These are phyloP conservation scores for Backusella circina DNA, from an alignment of 192 early-diverging fungal species.

Conservation along the genomic window DNA sequence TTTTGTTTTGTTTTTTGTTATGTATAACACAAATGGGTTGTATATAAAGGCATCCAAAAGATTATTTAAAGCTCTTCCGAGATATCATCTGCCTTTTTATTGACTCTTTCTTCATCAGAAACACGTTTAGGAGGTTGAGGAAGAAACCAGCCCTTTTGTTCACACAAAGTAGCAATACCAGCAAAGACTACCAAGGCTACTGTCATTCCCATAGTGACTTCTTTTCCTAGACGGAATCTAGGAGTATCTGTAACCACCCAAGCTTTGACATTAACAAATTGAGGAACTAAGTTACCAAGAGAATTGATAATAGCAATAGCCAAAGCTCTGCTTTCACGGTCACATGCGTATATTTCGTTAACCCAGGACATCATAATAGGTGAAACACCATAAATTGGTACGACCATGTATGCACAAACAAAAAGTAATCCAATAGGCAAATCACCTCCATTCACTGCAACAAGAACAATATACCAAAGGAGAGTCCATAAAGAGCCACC, in stretches of 20 bases:
- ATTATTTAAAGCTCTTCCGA: background rate
- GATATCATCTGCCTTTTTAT: background rate
- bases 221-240: constrained; percentile 11
- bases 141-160: background rate
- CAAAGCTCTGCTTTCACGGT: constrained; percentile 23
- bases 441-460: constrained; percentile 22
- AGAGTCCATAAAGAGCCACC: constrained; percentile 9
- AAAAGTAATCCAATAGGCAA: constrained; percentile 12
- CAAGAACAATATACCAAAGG: constrained; percentile 18
- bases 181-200: background rate
- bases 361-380: constrained; percentile 28
- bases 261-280: constrained; percentile 20
- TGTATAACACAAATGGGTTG: background rate
- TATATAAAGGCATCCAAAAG: background rate
- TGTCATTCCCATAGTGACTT: constrained; percentile 2
- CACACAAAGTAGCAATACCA: background rate
- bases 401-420: constrained; percentile 17
- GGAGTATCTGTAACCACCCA: constrained; percentile 13
- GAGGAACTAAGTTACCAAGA: constrained; percentile 23
- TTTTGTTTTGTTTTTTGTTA: background rate
- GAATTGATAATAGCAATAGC: constrained; percentile 27
- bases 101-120: background rate
- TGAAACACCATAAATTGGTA: constrained; percentile 18
- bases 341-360: constrained; percentile 23
- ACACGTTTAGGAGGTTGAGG: background rate